A percentile compares a stretch with the other conserved stretches of the same genome.
Evolutionary conservation across 169 alveolate species (phyloP).

Genomic region (Eimeria necatrix): DNA sequence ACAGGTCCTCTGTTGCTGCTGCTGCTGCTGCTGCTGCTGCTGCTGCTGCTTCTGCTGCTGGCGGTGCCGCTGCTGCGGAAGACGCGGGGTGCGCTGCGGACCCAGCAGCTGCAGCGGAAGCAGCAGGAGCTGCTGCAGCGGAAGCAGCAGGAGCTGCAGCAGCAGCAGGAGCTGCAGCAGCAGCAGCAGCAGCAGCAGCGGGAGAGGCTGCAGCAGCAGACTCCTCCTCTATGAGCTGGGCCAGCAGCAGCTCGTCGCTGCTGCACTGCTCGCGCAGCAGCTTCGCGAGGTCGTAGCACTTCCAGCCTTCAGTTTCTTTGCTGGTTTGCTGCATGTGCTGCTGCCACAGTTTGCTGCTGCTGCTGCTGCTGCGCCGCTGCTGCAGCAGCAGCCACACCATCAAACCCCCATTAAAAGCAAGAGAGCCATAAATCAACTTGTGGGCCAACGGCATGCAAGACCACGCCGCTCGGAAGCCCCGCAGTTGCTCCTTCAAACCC

Average conservation of each 20-base stretch:
- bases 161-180: not conserved
- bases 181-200: not conserved
- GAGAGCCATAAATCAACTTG: not conserved
- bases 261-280: not conserved
- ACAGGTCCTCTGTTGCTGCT: not conserved
- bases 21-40: not conserved
- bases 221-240: not conserved
- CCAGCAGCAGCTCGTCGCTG: constrained; percentile 9
- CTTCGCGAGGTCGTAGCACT: not conserved
- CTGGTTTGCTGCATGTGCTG: constrained; percentile 25
- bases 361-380: constrained; percentile 29
- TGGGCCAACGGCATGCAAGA: not conserved
- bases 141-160: not conserved
- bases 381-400: constrained; percentile 38
- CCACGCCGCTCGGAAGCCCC: not conserved
- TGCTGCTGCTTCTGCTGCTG: not conserved
- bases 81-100: no score
- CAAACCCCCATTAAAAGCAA: not conserved
- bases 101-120: not conserved
- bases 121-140: not conserved
- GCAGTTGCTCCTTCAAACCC: not conserved
- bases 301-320: constrained; percentile 18
- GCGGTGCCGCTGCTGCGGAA: no score
- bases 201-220: not conserved
- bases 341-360: no score